Base-by-base conservation (phyloP, 2,329 filamentous ascomycete species). In the Diaporthe caulivora region DNA sequence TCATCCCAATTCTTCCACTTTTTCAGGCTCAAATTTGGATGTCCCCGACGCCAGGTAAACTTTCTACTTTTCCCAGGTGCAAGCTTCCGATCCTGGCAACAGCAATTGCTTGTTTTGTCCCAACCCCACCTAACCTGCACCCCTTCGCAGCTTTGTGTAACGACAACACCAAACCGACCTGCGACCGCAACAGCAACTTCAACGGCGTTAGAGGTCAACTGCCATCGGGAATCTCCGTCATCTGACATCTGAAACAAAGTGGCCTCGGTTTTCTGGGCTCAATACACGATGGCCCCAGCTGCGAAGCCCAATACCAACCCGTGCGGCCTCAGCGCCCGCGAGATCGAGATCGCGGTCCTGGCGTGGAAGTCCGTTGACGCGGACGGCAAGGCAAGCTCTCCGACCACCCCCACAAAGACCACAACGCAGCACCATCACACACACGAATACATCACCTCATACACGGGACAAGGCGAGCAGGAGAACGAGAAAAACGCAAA, bases 321-420 rank as follows among this genome's bases (percentile, higher is more conserved):
- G 5, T 44, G 18, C 31, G 55, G 55, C 7, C 69, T 71, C 69
- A 62, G 24, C 42, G 7, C 44, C 1, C 55, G 69, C 2, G 69
- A 71, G 34, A 2, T 17, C 6, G 69, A 71, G 34, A 62, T 71
- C 44, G 44, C 44, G n/a, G 13, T 62, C 21, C 13, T 53, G 18
- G 55, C 69, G 17, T 71, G 69, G 69, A 71, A 51, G 69, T 53
- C 44, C 42, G 1, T 62, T 34, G 69, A 54, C 34, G 47, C 21
- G 17, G 18, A 49, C 42, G 21, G 13, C 31, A 69, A 69, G 51
- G 65, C 53, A 69, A 69, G 65, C 21, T 18, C 42, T 21, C 34
- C 49, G 9, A 17, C 18, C 8, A 11, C 51, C 8, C 51, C 51
- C 24, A 29, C 37, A 29, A 37, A 29, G 21, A 3, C 1, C 17